Conservation (phyloP, 164 flowering plant genomes). For the Magnolia changhungtana region DNA sequence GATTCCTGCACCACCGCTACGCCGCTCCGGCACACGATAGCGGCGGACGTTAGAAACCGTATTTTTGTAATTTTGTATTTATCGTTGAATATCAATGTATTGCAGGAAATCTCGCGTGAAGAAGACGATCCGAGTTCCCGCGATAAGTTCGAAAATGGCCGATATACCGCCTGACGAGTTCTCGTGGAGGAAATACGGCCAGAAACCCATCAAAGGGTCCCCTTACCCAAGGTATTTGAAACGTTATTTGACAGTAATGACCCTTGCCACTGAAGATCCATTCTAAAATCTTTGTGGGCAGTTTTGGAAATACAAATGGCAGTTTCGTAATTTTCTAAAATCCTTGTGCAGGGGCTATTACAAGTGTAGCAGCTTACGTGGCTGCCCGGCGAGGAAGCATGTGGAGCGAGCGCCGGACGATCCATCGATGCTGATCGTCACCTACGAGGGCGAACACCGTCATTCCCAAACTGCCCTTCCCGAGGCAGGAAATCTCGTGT, state of each 20-base stretch:
- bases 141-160: conserved; percentile 66
- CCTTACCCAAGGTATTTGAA: conserved; percentile 61
- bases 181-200: conserved; percentile 88
- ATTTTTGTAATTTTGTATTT: neutral
- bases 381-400: conserved; percentile 87
- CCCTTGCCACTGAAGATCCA: neutral
- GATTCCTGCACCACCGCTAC: no score
- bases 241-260: neutral
- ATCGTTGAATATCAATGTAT: neutral
- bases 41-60: neutral
- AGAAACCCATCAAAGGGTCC: conserved; percentile 85
- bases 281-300: neutral
- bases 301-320: neutral
- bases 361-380: conserved; percentile 70
- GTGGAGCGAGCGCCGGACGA: conserved; percentile 69
- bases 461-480: conserved; percentile 42
- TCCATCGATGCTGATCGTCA: conserved; percentile 71
- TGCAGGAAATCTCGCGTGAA: conserved; percentile 65
- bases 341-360: conserved; percentile 56
- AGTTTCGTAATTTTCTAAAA: neutral
- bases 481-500: conserved; percentile 20
- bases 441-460: conserved; percentile 80
- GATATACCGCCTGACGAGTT: conserved; percentile 82
- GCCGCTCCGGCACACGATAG: neutral
- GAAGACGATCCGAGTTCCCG: conserved; percentile 65